phyloP scores from a whole-genome alignment of 1,284 basidiomycete genomes.

The Cutaneotrichosporon sp. region DNA sequence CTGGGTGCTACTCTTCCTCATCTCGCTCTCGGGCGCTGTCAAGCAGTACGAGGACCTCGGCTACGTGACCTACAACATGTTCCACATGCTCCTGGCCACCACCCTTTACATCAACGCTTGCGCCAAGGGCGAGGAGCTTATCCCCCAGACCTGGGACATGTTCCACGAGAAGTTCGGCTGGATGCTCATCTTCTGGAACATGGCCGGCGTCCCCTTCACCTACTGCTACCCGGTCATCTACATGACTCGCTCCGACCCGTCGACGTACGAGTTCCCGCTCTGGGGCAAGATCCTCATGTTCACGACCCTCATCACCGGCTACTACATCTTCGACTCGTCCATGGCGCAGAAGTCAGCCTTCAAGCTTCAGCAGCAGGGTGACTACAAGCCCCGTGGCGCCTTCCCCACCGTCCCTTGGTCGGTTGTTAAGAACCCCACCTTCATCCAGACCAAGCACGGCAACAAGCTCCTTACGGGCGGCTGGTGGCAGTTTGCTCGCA shows the following conservation, averaged over 20 bases:
- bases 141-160: conserved; percentile 98
- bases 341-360: conserved; percentile 98
- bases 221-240: conserved; percentile 96
- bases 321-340: conserved; percentile 84
- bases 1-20: conserved; percentile 93
- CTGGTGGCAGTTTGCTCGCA: conserved; percentile 70
- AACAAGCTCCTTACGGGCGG: conserved; percentile 54
- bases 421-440: conserved; percentile 81
- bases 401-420: conserved; percentile 92
- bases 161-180: conserved; percentile 94
- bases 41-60: conserved; percentile 93
- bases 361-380: conserved; percentile 93
- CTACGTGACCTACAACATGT: conserved; percentile 95
- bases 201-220: conserved; percentile 75
- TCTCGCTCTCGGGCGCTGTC: conserved; percentile 85
- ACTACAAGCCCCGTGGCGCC: conserved; percentile 75
- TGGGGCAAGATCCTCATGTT: conserved; percentile 37
- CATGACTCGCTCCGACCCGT: conserved; percentile 91
- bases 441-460: conserved; percentile 89
- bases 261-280: conserved; percentile 80
- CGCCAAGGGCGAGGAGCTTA: conserved; percentile 90
- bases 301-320: conserved; percentile 69
- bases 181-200: conserved; percentile 97
- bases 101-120: conserved; percentile 97
- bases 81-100: conserved; percentile 92